A percentile compares a stretch with the other conserved stretches of the same genome.
Conservation (phyloP, 2,329 filamentous ascomycete genomes). For the Catunica adiposa region DNA sequence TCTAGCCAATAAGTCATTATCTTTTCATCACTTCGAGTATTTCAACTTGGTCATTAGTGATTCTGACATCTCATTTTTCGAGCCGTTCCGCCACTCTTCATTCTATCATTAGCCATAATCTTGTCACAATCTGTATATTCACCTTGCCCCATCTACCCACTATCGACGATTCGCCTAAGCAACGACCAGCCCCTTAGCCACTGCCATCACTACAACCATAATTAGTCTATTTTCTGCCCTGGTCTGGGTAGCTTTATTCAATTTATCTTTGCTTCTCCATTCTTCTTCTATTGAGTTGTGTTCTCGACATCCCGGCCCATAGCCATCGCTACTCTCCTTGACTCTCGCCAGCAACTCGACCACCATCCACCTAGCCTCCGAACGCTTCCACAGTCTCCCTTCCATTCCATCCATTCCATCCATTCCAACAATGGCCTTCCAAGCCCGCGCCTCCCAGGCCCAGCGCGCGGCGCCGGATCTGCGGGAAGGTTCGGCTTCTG, state of each 20-base stretch:
- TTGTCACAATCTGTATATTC: background rate
- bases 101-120: background rate
- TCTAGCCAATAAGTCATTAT: background rate
- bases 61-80: background rate
- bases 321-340: background rate
- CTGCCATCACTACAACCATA: background rate
- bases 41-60: background rate
- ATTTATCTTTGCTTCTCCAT: background rate
- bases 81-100: background rate
- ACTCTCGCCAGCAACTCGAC: background rate
- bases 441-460: slow-evolving; percentile 10
- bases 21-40: background rate
- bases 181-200: background rate
- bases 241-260: background rate
- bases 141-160: background rate
- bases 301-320: background rate
- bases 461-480: slow-evolving; percentile 8
- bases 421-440: slow-evolving; percentile 9
- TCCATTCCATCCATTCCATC: background rate
- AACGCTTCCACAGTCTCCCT: background rate
- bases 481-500: slow-evolving; percentile 9
- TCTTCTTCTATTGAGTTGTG: background rate
- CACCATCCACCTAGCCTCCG: no score
- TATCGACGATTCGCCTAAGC: background rate
- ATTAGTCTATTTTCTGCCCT: background rate